Evolutionary conservation across 345 rosid genomes (phyloP).

Genomic region (Aurinia saxatilis): DNA sequence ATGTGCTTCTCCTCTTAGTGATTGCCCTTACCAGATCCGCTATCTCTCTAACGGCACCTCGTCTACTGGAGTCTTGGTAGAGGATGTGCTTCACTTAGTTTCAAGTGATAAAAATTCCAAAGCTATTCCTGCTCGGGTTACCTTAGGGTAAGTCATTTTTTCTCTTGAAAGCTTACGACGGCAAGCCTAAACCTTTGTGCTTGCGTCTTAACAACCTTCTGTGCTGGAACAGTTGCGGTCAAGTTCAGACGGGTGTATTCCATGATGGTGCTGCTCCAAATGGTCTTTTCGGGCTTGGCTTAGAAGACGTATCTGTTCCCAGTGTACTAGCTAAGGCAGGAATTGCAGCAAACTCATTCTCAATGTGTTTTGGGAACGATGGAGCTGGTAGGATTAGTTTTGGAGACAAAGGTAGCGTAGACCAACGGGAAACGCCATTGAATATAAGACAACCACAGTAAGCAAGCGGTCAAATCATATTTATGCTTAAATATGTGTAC

Average conservation of each 20-base stretch:
- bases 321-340: slow-evolving; percentile 75
- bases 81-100: slow-evolving; percentile 61
- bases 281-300: slow-evolving; percentile 95
- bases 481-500: background rate
- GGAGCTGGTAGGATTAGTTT: slow-evolving; percentile 84
- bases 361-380: slow-evolving; percentile 80
- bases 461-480: slow-evolving; percentile 25
- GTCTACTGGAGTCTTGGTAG: slow-evolving; percentile 56
- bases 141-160: slow-evolving; percentile 47
- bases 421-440: slow-evolving; percentile 85
- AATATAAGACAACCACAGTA: slow-evolving; percentile 52
- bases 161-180: slow-evolving; percentile 2
- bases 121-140: slow-evolving; percentile 40
- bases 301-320: slow-evolving; percentile 73
- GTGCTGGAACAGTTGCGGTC: slow-evolving; percentile 67
- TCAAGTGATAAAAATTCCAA: slow-evolving; percentile 35
- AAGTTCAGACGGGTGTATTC: slow-evolving; percentile 78
- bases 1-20: slow-evolving; percentile 44
- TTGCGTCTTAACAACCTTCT: background rate
- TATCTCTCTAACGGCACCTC: slow-evolving; percentile 75
- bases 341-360: slow-evolving; percentile 66
- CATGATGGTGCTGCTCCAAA: slow-evolving; percentile 86
- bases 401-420: slow-evolving; percentile 80
- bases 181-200: too few species aligned
- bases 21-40: slow-evolving; percentile 53